Evolutionary conservation across 2,329 filamentous ascomycete genomes (phyloP).

Genomic region (Xylariaceae sp.): DNA sequence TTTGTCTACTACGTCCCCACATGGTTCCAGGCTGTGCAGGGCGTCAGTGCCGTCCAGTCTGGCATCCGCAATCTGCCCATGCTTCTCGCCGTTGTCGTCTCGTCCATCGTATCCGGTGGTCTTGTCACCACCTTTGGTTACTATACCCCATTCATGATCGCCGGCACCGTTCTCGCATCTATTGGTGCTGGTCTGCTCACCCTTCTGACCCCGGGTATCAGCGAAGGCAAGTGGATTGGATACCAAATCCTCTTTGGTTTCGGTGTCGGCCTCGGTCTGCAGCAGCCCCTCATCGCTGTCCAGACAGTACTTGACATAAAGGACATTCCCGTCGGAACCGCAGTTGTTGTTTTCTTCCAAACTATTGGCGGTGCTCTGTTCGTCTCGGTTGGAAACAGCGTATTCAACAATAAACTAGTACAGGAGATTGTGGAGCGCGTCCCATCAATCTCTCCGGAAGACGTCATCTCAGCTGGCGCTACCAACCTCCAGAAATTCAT

Average conservation of each 20-base stretch:
- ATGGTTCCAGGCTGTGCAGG: constrained; percentile 47
- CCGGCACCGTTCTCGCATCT: constrained; percentile 30
- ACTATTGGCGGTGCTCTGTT: constrained; percentile 47
- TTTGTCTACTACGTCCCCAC: constrained; percentile 39
- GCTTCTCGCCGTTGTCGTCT: constrained; percentile 37
- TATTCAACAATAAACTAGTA: constrained; percentile 49
- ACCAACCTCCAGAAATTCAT: constrained; percentile 35
- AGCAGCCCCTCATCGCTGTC: constrained; percentile 41
- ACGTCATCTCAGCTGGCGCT: constrained; percentile 36
- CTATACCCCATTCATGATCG: constrained; percentile 44
- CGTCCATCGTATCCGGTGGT: constrained; percentile 34
- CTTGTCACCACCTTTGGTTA: constrained; percentile 40
- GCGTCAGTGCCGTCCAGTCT: constrained; percentile 35
- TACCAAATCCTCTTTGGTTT: constrained; percentile 42
- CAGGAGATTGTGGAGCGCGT: constrained; percentile 35
- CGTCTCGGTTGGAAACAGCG: constrained; percentile 49
- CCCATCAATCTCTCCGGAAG: constrained; percentile 33
- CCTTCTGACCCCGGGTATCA: constrained; percentile 34
- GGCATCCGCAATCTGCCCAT: constrained; percentile 42
- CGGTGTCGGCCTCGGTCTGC: constrained; percentile 40
- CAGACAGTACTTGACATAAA: constrained; percentile 36
- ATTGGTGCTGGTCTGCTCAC: constrained; percentile 40
- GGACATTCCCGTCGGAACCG: constrained; percentile 29
- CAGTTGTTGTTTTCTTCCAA: constrained; percentile 41
- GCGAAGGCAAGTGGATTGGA: constrained; percentile 39